Evolutionary conservation across 1,139 yeast species (phyloP).

Genomic region (Blastobotrys indianensis): DNA sequence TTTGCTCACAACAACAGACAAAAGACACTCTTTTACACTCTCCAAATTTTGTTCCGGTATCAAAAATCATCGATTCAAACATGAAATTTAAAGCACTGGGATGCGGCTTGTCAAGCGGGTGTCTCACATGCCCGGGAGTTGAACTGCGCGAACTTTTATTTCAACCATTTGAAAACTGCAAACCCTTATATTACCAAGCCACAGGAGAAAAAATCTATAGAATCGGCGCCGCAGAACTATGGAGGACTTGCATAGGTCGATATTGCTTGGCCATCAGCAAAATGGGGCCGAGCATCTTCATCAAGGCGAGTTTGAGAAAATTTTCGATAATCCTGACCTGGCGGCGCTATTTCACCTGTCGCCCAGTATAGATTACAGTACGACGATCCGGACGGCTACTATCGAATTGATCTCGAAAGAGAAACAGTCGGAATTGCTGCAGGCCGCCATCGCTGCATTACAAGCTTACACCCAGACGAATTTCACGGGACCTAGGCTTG

Average conservation of each 20-base stretch:
- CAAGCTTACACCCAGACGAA: conserved; percentile 71
- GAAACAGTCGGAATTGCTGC: conserved; percentile 11
- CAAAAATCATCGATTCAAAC: too few relatives aligned
- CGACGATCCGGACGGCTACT: neutral
- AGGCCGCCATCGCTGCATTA: conserved; percentile 41
- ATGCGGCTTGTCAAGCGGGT: too few relatives aligned
- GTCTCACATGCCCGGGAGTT: too few relatives aligned
- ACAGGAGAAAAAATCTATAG: too few relatives aligned
- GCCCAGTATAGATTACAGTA: neutral
- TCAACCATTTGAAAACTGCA: too few relatives aligned
- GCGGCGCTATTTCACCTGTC: neutral
- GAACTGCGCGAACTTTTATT: too few relatives aligned
- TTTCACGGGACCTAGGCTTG: conserved; percentile 74
- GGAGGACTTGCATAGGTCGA: neutral
- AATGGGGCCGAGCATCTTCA: neutral
- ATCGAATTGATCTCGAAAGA: conserved; percentile 1
- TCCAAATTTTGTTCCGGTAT: too few relatives aligned
- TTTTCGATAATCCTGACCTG: neutral
- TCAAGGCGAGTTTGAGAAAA: neutral
- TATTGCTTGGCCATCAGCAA: neutral
- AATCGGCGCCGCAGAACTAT: neutral
- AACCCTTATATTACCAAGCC: too few relatives aligned
- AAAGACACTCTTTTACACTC: too few relatives aligned
- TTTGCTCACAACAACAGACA: too few relatives aligned
- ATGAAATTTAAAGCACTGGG: too few relatives aligned